phyloP scores from a whole-genome alignment of 2,329 filamentous ascomycete species.

The Calonectria crousiana region DNA sequence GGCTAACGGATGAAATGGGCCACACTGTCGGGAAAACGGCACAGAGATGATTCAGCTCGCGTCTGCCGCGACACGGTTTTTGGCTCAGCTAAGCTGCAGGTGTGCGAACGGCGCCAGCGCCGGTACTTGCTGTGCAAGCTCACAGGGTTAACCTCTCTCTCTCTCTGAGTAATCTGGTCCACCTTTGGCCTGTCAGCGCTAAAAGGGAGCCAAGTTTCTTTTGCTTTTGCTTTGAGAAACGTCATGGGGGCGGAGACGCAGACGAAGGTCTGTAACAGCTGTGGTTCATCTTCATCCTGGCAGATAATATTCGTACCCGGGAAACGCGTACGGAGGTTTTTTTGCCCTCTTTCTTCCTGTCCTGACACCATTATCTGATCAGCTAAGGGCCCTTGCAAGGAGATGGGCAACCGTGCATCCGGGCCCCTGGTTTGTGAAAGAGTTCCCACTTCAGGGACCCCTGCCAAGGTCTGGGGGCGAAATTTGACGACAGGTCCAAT shows the following conservation, averaged over 20 bases:
- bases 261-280: background rate
- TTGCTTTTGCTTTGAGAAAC: background rate
- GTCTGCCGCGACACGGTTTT: background rate
- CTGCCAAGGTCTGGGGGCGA: background rate
- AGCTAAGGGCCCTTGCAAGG: background rate
- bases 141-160: background rate
- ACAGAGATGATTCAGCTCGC: background rate
- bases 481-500: conserved; percentile 8
- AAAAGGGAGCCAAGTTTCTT: background rate
- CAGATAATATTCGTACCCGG: background rate
- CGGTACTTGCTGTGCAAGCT: background rate
- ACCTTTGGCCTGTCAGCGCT: background rate
- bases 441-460: background rate
- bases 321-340: background rate
- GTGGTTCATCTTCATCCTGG: background rate
- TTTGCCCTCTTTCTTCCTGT: background rate
- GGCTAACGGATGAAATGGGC: background rate
- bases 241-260: background rate
- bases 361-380: background rate
- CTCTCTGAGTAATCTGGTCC: no score
- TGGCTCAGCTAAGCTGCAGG: background rate
- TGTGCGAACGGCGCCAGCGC: background rate
- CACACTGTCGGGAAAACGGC: background rate
- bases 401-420: background rate
- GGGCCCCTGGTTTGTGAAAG: background rate